Evolutionary conservation across 306 rosid species (phyloP), one percentile per base, ranked within the genome.

Genomic region (Arachis stenosperma): DNA sequence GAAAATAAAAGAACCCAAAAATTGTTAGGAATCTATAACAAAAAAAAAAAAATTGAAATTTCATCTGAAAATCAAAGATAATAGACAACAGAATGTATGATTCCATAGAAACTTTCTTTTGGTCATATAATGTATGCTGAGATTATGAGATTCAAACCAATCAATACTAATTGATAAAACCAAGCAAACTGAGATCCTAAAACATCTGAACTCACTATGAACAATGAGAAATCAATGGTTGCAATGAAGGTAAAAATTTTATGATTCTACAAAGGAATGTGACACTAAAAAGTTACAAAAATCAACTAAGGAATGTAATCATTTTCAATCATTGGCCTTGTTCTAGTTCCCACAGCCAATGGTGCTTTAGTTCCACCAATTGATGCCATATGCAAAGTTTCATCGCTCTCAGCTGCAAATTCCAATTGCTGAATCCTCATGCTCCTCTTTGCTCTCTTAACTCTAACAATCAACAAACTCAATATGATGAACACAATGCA

Each of bases 331-430:
- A 70, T 60, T 65, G 93, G 93, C 47, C 85, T 66, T 40, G 93
- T 88, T 43, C 90, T 77, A 67, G 89, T 86, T 5, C 85, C 89
- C 9, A 70, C 12, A 7, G 93, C 93, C 6, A 80, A 48, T 33
- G 93, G 93, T 12, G 89, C 90, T 69, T 79, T 88, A 27, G 88
- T 71, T 13, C 83, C 78, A 8, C 87, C 86, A 59, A 88, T 27
- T 0, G 87, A 76, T 46, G 81, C 63, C 78, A 82, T 81, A 1
- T 78, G 74, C 75, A 88, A 73, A 2, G 76, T 43, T 65, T 82
- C 90, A 78, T 56, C 74, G 42, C 76, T 69, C 22, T 82, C 88
- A 43, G 69, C 82, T 0, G 22, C 80, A 69, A 76, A 71, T 77
- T 81, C 86, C 90, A 79, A 75, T 72, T 85, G 79, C 84, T 84